phyloP scores from a whole-genome alignment of 192 early-diverging fungal species.

The Haplosporangium gracile region DNA sequence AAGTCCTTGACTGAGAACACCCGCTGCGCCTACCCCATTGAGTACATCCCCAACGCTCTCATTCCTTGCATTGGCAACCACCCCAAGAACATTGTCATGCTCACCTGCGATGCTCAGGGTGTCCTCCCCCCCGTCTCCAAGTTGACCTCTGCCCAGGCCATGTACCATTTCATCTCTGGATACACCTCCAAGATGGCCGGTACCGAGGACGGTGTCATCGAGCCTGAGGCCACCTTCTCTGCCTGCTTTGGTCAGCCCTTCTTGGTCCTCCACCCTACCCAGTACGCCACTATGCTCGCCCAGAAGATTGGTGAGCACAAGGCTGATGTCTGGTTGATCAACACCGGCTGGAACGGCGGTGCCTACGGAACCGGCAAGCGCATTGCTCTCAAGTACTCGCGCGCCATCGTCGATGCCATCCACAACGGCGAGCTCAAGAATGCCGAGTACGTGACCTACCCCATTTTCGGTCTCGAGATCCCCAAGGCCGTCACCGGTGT shows the following conservation, averaged over 20 bases:
- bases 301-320: slow-evolving; percentile 92
- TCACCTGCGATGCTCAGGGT: slow-evolving; percentile 98
- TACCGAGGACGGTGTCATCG: slow-evolving; percentile 94
- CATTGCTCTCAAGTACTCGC: slow-evolving; percentile 96
- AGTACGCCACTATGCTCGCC: slow-evolving; percentile 97
- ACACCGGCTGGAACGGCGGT: slow-evolving; percentile 99
- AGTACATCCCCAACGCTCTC: slow-evolving; percentile 94
- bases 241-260: slow-evolving; percentile 96
- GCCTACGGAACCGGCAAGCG: slow-evolving; percentile 94
- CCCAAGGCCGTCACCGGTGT: slow-evolving; percentile 88
- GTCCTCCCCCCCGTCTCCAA: slow-evolving; percentile 94
- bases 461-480: slow-evolving; percentile 91
- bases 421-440: slow-evolving; percentile 92
- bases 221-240: slow-evolving; percentile 94
- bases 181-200: slow-evolving; percentile 99
- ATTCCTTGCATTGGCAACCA: slow-evolving; percentile 90
- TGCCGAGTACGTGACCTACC: slow-evolving; percentile 88
- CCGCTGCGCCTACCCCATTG: slow-evolving; percentile 95
- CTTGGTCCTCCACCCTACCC: slow-evolving; percentile 95
- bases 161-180: slow-evolving; percentile 98
- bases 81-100: slow-evolving; percentile 95
- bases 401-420: slow-evolving; percentile 98
- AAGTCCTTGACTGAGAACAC: slow-evolving; percentile 93
- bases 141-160: slow-evolving; percentile 89
- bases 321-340: slow-evolving; percentile 95